Conservation (phyloP, 805 yeast genomes). For the Nakazawaea ernobii region DNA sequence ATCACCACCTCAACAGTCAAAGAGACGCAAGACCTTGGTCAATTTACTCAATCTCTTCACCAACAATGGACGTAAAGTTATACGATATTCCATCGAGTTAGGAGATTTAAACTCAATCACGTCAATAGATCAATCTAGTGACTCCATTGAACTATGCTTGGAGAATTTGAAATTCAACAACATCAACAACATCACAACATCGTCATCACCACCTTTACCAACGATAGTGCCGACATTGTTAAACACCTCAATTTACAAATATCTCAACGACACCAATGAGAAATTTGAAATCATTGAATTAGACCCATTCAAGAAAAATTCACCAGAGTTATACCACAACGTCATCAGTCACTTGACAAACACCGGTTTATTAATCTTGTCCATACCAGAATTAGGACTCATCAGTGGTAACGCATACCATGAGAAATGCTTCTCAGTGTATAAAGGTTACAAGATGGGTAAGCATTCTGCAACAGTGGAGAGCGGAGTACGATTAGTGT, state of each 20-base stretch:
- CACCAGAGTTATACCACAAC: background rate
- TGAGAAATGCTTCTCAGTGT: conserved; percentile 89
- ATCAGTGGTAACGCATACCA: conserved; percentile 95
- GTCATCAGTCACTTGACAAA: conserved; percentile 77
- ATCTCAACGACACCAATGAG: background rate
- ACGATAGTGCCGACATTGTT: conserved; percentile 36
- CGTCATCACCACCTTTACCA: conserved; percentile 78
- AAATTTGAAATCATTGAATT: conserved; percentile 7
- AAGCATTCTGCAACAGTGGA: conserved; percentile 91
- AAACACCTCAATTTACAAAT: conserved; percentile 93
- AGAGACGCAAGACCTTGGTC: conserved; percentile 38
- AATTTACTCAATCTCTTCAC: conserved; percentile 83
- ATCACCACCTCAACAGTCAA: background rate
- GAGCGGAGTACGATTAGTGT: conserved; percentile 80
- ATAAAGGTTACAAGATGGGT: conserved; percentile 63
- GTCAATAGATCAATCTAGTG: conserved; percentile 83
- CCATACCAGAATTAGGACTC: conserved; percentile 97
- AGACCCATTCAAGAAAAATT: conserved; percentile 6
- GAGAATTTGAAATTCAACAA: conserved; percentile 53
- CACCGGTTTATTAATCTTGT: conserved; percentile 79
- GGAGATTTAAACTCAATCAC: conserved; percentile 68
- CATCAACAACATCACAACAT: conserved; percentile 68
- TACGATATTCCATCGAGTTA: conserved; percentile 86
- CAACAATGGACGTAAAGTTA: conserved; percentile 91
- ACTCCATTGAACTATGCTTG: conserved; percentile 56